Evolutionary conservation across 1,139 yeast species (phyloP), one percentile per base, ranked within the genome.

Genomic region (Kodamaea suecica): DNA sequence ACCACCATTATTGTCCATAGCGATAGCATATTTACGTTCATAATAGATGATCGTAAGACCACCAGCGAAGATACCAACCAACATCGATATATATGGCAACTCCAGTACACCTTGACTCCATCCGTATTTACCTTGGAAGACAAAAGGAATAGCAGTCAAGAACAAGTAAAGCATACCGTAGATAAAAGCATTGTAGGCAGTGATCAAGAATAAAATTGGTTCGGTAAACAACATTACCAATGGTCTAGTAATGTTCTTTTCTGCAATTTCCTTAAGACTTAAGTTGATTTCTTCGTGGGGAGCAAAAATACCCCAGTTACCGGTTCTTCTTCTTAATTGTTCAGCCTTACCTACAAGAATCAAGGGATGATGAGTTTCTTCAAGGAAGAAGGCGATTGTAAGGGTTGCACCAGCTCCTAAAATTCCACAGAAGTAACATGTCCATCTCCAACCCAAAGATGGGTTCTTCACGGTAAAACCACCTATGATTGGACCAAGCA

Each of bases 231-330:
- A 65, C 86, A 86, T 80, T 16, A 55, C 55, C 13, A 85, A 35
- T 4, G 95, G 95, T 61, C 95, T 74, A 4, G 81, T 53, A 30
- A 86, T 57, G 48, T 82, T 84, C 51, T 81, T 83, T 47, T 81
- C 78, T 19, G 70, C 74, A 43, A 87, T 78, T 49, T 82, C 90
- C 49, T 69, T 70, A 30, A 85, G 38, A 23, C 79, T 68, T 33
- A 85, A 63, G 36, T 72, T 70, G 37, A 80, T 73, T 48, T 80
- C 84, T 54, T 86, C 95, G 52, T 83, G 92, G 4, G 94, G 81
- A 16, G 95, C 95, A 51, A 77, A 79, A 36, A 86, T 82, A 26
- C 87, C 87, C 95, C 95, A 84, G 55, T 74, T 78, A 1, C 70
- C 70, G 3, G 73, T 67, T 52, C 73, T 52, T 52, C 77, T 66